Evolutionary conservation across 495 filamentous ascomycete species (phyloP), one percentile per base, ranked within the genome.

Genomic region (Margaritispora aquatica): DNA sequence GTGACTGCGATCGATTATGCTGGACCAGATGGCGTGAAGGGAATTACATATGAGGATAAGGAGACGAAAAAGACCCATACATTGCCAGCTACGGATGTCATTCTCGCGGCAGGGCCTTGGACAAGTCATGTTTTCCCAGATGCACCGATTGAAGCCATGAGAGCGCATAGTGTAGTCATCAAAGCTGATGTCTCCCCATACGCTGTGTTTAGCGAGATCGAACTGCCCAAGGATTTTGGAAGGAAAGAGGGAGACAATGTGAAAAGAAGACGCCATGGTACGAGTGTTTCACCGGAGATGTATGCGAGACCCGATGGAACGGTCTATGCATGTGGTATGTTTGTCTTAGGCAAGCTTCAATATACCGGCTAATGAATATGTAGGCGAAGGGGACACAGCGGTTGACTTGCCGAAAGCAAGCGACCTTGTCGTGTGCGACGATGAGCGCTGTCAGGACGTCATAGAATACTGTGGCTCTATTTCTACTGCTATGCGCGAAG

Each of bases 151-250:
- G 80, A 86, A 41, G 88, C 86, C 0, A 77, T 92, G 48, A 81
- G 95, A 38, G 94, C 94, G 0, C 95, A 97, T 73, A 92, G 88
- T 71, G 89, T 98, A 23, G 89, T 92, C 10, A 95, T 95, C 60
- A 78, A 82, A 13, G 82, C 80, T 2, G 84, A 92, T 34, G 85
- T 97, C 29, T 91, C 85, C 55, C 88, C 89, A 15, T 92, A 96
- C 69, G 89, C 90, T 2, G 77, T 98, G 0, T 98, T 98, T 73
- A 96, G 92, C 10, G 83, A 89, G 55, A 97, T 98, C 63, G 78
- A 82, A 29, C 79, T 96, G 1, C 90, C 92, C 0, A 71, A 75
- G 8, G 75, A 82, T 63, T 83, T 74, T 68, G 71, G 58, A 61
- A 70, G 63, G 69, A 74, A 51, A 78, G 85, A 64, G 80, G 77